Percentiles rank a stretch among this genome's conserved stretches.
phyloP scores from a whole-genome alignment of 768 basidiomycete genomes.

The Rickenella mellea region DNA sequence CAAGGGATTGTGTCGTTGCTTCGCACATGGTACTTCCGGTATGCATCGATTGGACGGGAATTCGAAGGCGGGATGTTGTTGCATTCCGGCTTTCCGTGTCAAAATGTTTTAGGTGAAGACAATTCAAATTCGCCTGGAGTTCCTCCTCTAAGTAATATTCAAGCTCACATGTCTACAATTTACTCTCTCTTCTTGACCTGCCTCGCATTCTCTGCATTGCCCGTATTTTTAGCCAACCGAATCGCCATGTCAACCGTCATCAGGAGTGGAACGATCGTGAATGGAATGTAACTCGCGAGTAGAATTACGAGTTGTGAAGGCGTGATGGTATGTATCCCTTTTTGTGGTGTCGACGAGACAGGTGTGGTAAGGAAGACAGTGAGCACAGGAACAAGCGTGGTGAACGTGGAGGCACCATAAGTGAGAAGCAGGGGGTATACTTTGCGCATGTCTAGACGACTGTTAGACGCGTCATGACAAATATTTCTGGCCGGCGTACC shows the following conservation, averaged over 20 bases:
- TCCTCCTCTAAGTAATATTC: no score
- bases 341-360: slow-evolving; percentile 17
- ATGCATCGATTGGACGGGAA: no score
- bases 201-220: no score
- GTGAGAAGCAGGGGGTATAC: slow-evolving; percentile 58
- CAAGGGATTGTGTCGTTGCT: no score
- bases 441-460: slow-evolving; percentile 27
- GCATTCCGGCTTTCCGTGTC: no score
- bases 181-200: no score
- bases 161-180: no score
- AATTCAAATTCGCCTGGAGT: no score
- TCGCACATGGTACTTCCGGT: no score
- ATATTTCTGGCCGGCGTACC: slow-evolving; percentile 22
- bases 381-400: slow-evolving; percentile 70
- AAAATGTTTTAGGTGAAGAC: no score
- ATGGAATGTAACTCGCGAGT: slow-evolving; percentile 65
- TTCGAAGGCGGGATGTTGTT: no score
- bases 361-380: slow-evolving; percentile 48
- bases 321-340: slow-evolving; percentile 28
- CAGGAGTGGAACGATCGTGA: slow-evolving; percentile 57
- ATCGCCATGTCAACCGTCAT: slow-evolving; percentile 69
- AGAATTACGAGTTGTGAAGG: slow-evolving; percentile 44
- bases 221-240: no score
- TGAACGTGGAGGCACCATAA: slow-evolving; percentile 72
- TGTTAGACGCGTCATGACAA: background rate